Percentiles rank a stretch among this genome's conserved stretches.
Conservation (phyloP, 2,329 filamentous ascomycete genomes). For the Fusarium brevicatenulatum region DNA sequence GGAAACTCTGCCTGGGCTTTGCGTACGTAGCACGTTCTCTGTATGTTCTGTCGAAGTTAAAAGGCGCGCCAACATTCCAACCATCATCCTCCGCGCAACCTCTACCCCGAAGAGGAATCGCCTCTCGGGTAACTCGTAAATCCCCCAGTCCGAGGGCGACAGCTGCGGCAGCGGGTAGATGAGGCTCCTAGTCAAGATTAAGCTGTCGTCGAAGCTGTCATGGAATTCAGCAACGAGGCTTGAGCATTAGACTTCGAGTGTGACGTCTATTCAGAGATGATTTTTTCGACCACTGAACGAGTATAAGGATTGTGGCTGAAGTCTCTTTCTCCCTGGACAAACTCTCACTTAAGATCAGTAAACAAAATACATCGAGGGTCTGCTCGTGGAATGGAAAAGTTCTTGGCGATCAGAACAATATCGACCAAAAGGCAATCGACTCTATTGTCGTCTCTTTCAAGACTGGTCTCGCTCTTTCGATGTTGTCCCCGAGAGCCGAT, state of each 20-base stretch:
- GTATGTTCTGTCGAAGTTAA: slow-evolving; percentile 8
- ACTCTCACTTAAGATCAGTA: slow-evolving; percentile 7
- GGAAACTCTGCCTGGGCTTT: slow-evolving; percentile 1
- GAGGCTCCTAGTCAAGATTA: slow-evolving; percentile 19
- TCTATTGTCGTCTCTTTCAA: slow-evolving; percentile 5
- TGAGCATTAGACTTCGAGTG: neutral
- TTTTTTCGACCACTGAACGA: neutral
- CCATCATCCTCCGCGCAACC: neutral
- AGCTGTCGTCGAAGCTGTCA: slow-evolving; percentile 5
- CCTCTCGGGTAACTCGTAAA: neutral
- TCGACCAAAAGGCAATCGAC: neutral
- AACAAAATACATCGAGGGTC: neutral
- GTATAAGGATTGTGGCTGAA: slow-evolving; percentile 28
- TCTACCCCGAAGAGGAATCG: slow-evolving; percentile 2
- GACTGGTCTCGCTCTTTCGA: neutral
- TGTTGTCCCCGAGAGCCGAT: neutral
- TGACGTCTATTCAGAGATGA: slow-evolving; percentile 7
- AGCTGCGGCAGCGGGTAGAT: neutral
- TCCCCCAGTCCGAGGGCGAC: neutral
- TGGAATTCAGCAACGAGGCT: slow-evolving; percentile 2
- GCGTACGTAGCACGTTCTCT: neutral
- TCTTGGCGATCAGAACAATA: slow-evolving; percentile 16
- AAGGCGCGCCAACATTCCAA: slow-evolving; percentile 26
- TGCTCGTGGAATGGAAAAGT: neutral
- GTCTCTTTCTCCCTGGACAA: slow-evolving; percentile 10